Percentiles rank a stretch among this genome's conserved stretches.
These are phyloP conservation scores for Jaminaea rosea DNA, from an alignment of 1,284 basidiomycete genomes.

Conservation along the genomic window DNA sequence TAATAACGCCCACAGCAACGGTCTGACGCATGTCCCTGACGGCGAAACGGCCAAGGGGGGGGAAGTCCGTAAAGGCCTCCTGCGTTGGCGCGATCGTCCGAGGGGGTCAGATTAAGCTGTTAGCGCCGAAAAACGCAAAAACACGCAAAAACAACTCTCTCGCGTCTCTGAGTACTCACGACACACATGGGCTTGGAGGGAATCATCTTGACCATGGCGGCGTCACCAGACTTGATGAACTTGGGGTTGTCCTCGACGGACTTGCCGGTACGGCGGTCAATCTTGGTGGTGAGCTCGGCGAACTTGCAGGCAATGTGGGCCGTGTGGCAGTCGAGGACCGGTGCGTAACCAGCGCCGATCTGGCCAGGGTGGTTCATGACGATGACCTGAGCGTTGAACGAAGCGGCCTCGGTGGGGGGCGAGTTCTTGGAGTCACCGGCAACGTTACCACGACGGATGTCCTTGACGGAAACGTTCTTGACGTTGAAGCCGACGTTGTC, in stretches of 20 bases:
- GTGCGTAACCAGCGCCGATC: constrained; percentile 94
- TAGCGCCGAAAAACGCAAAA: too few relatives aligned
- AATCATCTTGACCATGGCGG: constrained; percentile 92
- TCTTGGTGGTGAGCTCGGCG: constrained; percentile 94
- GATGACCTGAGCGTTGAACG: constrained; percentile 99
- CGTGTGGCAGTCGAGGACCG: constrained; percentile 99
- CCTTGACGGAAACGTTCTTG: constrained; percentile 99
- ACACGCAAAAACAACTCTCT: too few relatives aligned
- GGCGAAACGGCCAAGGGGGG: constrained; percentile 89
- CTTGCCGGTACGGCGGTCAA: constrained; percentile 90
- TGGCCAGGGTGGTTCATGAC: constrained; percentile 99
- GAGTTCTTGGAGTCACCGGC: constrained; percentile 99
- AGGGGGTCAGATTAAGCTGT: too few relatives aligned
- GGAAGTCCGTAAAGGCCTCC: too few relatives aligned
- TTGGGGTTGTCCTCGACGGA: constrained; percentile 78
- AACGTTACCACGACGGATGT: constrained; percentile 99
- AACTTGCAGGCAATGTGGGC: constrained; percentile 99
- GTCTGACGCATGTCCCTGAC: constrained; percentile 53
- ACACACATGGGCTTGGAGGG: constrained; percentile 97
- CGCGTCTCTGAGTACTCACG: too few relatives aligned
- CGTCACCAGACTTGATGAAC: constrained; percentile 61
- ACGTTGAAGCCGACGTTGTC: constrained; percentile 90
- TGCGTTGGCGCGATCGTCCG: too few relatives aligned
- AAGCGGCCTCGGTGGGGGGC: constrained; percentile 97
- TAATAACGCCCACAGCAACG: constrained; percentile 86